Evolutionary conservation across 2,329 filamentous ascomycete species (phyloP), one percentile per base, ranked within the genome.

Genomic region (Knufia fluminis): DNA sequence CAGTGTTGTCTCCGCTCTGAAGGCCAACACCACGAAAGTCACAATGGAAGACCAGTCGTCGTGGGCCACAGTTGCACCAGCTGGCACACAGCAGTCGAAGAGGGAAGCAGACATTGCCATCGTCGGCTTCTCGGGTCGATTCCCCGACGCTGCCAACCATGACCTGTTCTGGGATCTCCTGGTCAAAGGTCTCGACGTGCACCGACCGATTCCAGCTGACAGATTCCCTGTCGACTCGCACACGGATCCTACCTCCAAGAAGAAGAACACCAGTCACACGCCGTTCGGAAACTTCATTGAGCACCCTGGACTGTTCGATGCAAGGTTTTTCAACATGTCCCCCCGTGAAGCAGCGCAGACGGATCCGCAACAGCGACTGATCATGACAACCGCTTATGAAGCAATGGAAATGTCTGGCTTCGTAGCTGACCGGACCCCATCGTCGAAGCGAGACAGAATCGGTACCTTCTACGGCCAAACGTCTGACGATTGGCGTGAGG

Each of bases 251-350:
- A 80, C 79, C 4, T 83, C 84, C 19, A 87, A 87, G 65, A 75
- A 71, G 26, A 81, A 82, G 64, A 90, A 89, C 69, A 88, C 85
- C 51, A 85, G 79, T 48, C 82, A 86, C 65, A 87, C 84, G 1
- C 83, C 82, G 2, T 87, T 80, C 58, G 85, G 85, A 14, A 86
- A 83, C 68, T 89, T 81, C 68, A 77, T 87, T 56, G 80, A 87
- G 54, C 77, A 88, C 53, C 85, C 85, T 0, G 84, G 84, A 49
- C 72, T 84, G 42, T 91, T 91, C 60, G 86, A 91, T 59, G 82
- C 84, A n/a, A 75, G 82, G 1, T 90, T 91, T 68, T 91, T 91
- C 76, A 88, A 88, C 66, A 89, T 91, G 82, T 89, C 85, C 31
- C 85, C 85, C 4, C 79, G 84, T 58, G 85, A 91, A 66, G 86